Conservation (phyloP, 352 stramenopile genomes). For the Aphanomyces invadans region DNA sequence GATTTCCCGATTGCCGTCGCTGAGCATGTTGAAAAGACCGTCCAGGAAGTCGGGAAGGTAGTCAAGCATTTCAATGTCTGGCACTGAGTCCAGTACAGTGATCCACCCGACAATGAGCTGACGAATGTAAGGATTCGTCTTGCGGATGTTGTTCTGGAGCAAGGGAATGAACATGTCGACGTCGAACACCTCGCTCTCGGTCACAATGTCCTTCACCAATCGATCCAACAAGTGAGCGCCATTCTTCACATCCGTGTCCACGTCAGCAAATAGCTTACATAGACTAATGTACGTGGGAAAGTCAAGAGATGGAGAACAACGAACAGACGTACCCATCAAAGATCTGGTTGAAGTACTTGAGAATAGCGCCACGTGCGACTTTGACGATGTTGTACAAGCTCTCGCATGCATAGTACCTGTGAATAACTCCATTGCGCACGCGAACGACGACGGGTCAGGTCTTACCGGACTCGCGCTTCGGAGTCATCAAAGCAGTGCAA, state of each 20-base stretch:
- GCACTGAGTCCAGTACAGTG: constrained; percentile 96
- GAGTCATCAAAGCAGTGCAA: constrained; percentile 99
- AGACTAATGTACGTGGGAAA: constrained; percentile 27
- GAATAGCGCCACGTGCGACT: constrained; percentile 88
- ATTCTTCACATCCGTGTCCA: constrained; percentile 99
- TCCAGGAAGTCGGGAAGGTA: constrained; percentile 97
- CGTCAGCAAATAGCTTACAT: constrained; percentile 96
- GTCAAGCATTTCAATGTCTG: constrained; percentile 99
- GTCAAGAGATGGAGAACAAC: neutral
- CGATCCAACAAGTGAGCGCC: constrained; percentile 82
- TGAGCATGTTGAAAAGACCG: constrained; percentile 99
- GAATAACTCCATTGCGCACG: neutral
- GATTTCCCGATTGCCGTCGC: constrained; percentile 97
- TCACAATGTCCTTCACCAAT: constrained; percentile 99
- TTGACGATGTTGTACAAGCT: constrained; percentile 99
- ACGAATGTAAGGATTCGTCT: constrained; percentile 99
- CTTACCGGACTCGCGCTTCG: constrained; percentile 88
- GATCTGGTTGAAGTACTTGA: constrained; percentile 99
- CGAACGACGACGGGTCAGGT: neutral
- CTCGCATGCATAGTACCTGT: constrained; percentile 98
- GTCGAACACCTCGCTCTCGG: constrained; percentile 96
- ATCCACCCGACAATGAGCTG: constrained; percentile 98
- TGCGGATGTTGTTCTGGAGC: constrained; percentile 98
- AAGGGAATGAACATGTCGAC: constrained; percentile 98
- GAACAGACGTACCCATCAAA: constrained; percentile 85